Evolutionary conservation across 768 basidiomycete species (phyloP).

Genomic region (Podaxis rugospora): DNA sequence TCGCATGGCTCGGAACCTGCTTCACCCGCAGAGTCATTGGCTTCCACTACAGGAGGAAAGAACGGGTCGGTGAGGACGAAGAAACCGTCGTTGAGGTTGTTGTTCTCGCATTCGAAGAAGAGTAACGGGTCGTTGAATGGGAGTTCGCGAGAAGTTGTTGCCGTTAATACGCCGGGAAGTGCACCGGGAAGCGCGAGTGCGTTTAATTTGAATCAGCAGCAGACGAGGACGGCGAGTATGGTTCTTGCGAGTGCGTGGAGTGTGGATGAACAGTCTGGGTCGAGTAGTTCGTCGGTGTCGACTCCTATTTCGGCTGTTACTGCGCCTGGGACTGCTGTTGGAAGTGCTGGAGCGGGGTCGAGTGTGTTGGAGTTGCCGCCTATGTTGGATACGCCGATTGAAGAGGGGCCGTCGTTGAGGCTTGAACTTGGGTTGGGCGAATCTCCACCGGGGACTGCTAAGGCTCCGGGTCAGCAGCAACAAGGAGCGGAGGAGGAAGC

Average conservation of each 20-base stretch:
- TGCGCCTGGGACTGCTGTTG: conserved; percentile 37
- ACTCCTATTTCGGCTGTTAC: conserved; percentile 54
- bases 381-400: conserved; percentile 57
- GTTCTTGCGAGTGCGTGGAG: conserved; percentile 5
- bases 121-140: conserved; percentile 34
- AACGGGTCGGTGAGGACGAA: conserved; percentile 37
- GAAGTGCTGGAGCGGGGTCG: conserved; percentile 7
- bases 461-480: neutral
- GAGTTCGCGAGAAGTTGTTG: neutral
- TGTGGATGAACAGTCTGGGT: conserved; percentile 25
- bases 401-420: conserved; percentile 44
- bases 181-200: neutral
- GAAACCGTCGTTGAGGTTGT: conserved; percentile 64
- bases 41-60: conserved; percentile 20
- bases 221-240: conserved; percentile 5
- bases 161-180: neutral
- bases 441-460: conserved; percentile 25
- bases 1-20: conserved; percentile 4
- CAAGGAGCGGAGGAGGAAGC: neutral
- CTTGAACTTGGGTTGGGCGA: conserved; percentile 31
- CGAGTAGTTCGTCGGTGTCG: conserved; percentile 46
- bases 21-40: conserved; percentile 15
- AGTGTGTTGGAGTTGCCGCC: conserved; percentile 43
- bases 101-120: conserved; percentile 53
- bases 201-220: conserved; percentile 16